Percentiles rank a stretch among this genome's conserved stretches.
Evolutionary conservation across 129 eudicot species (phyloP).

Genomic region (Ambrosia trifida): DNA sequence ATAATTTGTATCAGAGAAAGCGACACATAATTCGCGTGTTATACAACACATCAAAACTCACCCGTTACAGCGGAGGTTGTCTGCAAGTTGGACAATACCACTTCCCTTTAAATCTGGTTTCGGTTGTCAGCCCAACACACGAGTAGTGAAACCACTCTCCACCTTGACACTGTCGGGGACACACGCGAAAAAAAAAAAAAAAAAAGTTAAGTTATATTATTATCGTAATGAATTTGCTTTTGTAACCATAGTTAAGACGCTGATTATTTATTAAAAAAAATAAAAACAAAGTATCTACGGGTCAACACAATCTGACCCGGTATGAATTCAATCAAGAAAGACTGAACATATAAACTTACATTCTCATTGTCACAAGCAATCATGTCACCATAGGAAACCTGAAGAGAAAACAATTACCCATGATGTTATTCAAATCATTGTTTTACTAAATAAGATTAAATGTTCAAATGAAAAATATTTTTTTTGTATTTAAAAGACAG

Average conservation of each 20-base stretch:
- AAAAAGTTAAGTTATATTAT: neutral
- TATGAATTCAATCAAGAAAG: neutral
- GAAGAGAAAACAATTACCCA: conserved; percentile 19
- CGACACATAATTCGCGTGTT: neutral
- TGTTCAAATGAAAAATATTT: no score
- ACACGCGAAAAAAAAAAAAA: conserved; percentile 10
- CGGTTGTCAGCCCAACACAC: conserved; percentile 97
- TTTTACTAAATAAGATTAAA: no score
- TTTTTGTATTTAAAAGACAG: no score
- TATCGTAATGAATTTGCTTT: neutral
- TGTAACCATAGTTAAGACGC: neutral
- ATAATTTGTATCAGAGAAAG: neutral
- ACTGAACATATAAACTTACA: conserved; percentile 42
- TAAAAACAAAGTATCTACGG: neutral
- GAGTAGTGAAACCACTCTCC: conserved; percentile 99
- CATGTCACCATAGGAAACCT: conserved; percentile 99
- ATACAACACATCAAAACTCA: conserved; percentile 6
- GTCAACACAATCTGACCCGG: neutral
- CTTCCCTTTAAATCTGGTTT: conserved; percentile 97
- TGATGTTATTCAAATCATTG: conserved; percentile 9
- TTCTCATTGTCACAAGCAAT: conserved; percentile 97
- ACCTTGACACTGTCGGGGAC: conserved; percentile 92
- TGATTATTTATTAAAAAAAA: neutral
- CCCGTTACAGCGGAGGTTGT: conserved; percentile 41
- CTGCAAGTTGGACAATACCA: conserved; percentile 99